Base-by-base conservation (phyloP, 257 asterid species). In the Capsicum pubescens region DNA sequence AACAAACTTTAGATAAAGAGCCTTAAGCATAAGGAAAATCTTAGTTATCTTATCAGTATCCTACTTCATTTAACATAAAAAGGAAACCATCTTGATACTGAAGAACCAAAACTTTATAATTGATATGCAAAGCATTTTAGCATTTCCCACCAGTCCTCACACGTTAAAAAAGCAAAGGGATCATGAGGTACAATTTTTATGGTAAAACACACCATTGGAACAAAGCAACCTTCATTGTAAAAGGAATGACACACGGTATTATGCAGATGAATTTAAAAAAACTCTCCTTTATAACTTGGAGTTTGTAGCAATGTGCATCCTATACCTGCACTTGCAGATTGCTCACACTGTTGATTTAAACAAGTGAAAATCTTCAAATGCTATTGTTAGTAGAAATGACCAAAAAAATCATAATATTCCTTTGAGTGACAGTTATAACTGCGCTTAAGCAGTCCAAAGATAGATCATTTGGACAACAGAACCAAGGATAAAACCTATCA, bases 241-340 rank as follows among this genome's bases (percentile, higher is more conserved):
- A 77, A 52, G 14, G 63, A 32, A 54, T 1, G 63, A 76, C 46
- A 26, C 16, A 8, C 15, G 7, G 66, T 54, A 77, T 77, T 39
- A 39, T 39, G 44, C 44, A 77, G 61, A 77, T 77, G 64, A 77
- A 54, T 21, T 52, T 19, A 17, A 19, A 48, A 70, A 19, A 19
- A 74, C 9, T 77, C 64, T 32, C 64, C 66, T 77, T 48, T 54
- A 58, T 55, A 77, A 32, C 82, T 77, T 50, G 81, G 46, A 50
- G 6, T 21, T 50, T 26, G 3, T 0, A 76, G 63, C 82, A 32
- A 77, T 77, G 64, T 77, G 64, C 82, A 54, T 55, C 64, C 82
- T 77, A 77, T 77, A 77, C 60, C 42, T 77, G 50, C 6, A 77
- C 7, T 76, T 77, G 64, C 50, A 15, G 17, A 77, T 26, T 77